These are phyloP conservation scores for Ganoderma meredithae DNA, from an alignment of 1,284 basidiomycete species.

Conservation along the genomic window DNA sequence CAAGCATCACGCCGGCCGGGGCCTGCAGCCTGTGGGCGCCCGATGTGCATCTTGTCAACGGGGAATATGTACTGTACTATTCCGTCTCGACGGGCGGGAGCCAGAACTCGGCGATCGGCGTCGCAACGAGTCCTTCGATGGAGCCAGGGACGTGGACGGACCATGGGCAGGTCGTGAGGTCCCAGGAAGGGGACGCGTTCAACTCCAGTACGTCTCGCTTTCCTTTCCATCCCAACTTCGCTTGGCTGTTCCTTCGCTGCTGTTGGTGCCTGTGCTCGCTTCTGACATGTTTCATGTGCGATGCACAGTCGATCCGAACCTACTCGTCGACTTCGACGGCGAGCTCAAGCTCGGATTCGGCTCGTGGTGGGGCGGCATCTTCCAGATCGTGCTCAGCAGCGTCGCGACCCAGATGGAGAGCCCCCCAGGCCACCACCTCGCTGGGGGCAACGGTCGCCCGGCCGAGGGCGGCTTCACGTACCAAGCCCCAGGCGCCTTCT, in stretches of 20 bases:
- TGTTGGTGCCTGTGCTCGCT: neutral
- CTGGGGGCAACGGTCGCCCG: slow-evolving; percentile 5
- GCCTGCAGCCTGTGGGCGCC: neutral
- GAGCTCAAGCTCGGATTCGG: slow-evolving; percentile 20
- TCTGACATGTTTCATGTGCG: neutral
- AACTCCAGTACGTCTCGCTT: neutral
- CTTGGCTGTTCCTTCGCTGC: neutral
- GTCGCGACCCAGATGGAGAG: neutral
- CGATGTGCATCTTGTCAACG: neutral
- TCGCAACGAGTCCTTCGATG: slow-evolving; percentile 43
- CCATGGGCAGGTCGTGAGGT: slow-evolving; percentile 37
- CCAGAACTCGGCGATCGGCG: slow-evolving; percentile 44
- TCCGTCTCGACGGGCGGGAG: slow-evolving; percentile 42
- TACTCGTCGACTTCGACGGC: neutral
- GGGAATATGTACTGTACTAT: slow-evolving; percentile 40
- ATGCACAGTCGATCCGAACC: neutral
- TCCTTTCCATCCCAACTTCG: neutral
- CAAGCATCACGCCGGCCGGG: neutral
- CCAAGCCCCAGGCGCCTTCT: slow-evolving; percentile 6
- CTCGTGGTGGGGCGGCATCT: slow-evolving; percentile 20
- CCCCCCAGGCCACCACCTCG: slow-evolving; percentile 12
- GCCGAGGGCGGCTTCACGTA: slow-evolving; percentile 14
- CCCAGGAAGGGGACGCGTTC: neutral
- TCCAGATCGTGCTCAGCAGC: slow-evolving; percentile 13
- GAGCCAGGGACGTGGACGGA: slow-evolving; percentile 45